Base-by-base conservation (phyloP, 2,329 filamentous ascomycete genomes). In the Hypomyces perniciosus region DNA sequence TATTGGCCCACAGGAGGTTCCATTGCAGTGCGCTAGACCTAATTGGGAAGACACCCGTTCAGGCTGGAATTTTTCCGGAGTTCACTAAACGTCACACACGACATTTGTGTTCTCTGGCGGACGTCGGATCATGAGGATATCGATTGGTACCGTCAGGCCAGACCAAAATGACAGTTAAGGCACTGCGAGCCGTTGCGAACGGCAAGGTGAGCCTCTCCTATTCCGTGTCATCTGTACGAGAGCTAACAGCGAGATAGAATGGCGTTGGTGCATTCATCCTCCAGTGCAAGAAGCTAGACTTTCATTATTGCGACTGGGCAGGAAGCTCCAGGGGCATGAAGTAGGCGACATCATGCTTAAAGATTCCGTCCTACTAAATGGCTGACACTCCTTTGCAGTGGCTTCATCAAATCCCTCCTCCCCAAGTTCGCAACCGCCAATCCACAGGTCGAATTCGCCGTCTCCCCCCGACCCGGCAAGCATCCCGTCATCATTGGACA, bases 291-390 rank as follows among this genome's bases (percentile, higher is more conserved):
- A 88, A 86, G 66, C 77, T 99, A 69, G 89, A 96, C 69, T 89
- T 99, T 66, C 88, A 95, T 75, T 99, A 96, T 76, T 97, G 93
- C 77, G 90, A 97, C 78, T 91, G 87, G 82, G 89, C 88, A 52
- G 93, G 91, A 56, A 95, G 89, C 69, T 97, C 92, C 35, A 83
- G 76, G 64, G 93, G 93, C 66, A 96, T 97, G 90, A 93, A 95
- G 88, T 93, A 77, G 57, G 79, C 59, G 6, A 26, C 34, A 35
- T 28, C 12, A 20, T 8, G 1, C 44, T 31, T 48, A 52, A 42
- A 50, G 20, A 34, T 26, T 29, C 2, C 7, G n/a, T 8, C n/a
- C 13, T 33, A 37, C 30, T 10, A 8, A 8, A 37, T 44, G 27
- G 9, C 20, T 44, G 41, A 31, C 27, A 28, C 9, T 13, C 26